A percentile compares a stretch with the other conserved stretches of the same genome.
phyloP scores from a whole-genome alignment of 129 eudicot genomes.

The Chrysanthemum seticuspe region DNA sequence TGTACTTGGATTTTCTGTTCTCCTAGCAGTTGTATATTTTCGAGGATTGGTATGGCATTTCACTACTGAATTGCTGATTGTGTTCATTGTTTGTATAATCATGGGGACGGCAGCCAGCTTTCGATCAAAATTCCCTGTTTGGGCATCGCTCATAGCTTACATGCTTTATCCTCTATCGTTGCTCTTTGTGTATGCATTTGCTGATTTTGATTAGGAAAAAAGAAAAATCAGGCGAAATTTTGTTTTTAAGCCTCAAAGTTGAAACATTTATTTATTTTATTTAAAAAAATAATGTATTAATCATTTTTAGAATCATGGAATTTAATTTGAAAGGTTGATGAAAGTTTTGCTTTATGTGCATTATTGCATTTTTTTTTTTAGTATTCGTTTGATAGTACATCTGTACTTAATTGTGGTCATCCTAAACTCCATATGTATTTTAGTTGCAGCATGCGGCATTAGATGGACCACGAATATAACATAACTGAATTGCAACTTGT shows the following conservation, averaged over 20 bases:
- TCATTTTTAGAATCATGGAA: no score
- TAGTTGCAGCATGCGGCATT: no score
- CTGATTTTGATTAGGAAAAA: slow-evolving; percentile 24
- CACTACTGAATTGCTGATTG: slow-evolving; percentile 56
- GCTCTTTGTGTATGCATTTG: slow-evolving; percentile 59
- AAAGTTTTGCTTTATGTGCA: background rate
- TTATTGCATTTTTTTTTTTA: no score
- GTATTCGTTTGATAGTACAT: no score
- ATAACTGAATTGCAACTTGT: no score
- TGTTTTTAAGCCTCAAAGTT: slow-evolving; percentile 7
- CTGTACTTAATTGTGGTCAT: no score
- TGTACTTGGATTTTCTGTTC: slow-evolving; percentile 71
- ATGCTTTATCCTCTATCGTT: slow-evolving; percentile 68
- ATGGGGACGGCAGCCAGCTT: slow-evolving; percentile 58
- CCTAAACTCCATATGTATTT: no score
- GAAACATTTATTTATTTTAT: slow-evolving; percentile 8
- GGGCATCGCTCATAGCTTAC: slow-evolving; percentile 54
- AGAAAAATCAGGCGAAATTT: background rate
- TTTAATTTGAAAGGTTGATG: background rate
- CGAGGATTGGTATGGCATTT: slow-evolving; percentile 72
- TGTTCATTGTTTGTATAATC: slow-evolving; percentile 47
- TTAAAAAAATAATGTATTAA: background rate
- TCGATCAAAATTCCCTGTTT: slow-evolving; percentile 57
- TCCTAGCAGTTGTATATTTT: slow-evolving; percentile 56
- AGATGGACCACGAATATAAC: no score